Conservation (phyloP, 2,329 filamentous ascomycete genomes). For the Aspergillus hortae region DNA sequence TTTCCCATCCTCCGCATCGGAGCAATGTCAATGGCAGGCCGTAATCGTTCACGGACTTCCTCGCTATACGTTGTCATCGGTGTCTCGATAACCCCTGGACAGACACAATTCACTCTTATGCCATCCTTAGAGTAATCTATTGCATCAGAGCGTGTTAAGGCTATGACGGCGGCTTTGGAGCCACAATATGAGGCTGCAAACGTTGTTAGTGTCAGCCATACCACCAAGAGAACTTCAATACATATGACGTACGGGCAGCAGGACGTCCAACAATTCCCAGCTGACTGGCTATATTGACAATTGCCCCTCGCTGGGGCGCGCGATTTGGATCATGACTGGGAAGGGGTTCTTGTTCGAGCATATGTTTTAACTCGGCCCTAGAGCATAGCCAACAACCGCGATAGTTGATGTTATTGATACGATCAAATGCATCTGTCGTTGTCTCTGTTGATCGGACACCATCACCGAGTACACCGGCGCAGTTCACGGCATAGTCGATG, state of each 20-base stretch:
- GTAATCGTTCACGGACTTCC: slow-evolving; percentile 39
- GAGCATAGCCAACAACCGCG: slow-evolving; percentile 49
- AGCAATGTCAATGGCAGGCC: slow-evolving; percentile 44
- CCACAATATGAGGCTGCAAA: slow-evolving; percentile 52
- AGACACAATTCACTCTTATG: slow-evolving; percentile 33
- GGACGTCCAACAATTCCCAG: slow-evolving; percentile 50
- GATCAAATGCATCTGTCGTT: slow-evolving; percentile 49
- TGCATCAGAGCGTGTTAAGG: slow-evolving; percentile 55
- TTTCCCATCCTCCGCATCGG: slow-evolving; percentile 52
- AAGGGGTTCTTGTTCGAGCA: slow-evolving; percentile 46
- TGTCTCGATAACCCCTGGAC: slow-evolving; percentile 46
- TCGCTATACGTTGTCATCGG: slow-evolving; percentile 44
- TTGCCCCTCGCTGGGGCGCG: slow-evolving; percentile 42
- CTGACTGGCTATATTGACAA: slow-evolving; percentile 54
- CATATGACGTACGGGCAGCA: slow-evolving; percentile 38
- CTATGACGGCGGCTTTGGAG: slow-evolving; percentile 57
- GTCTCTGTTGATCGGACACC: slow-evolving; percentile 40
- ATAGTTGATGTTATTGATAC: slow-evolving; percentile 55
- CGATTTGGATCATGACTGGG: slow-evolving; percentile 33
- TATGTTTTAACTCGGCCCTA: slow-evolving; percentile 42
- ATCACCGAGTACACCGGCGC: slow-evolving; percentile 47
- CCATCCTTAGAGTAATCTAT: slow-evolving; percentile 51
- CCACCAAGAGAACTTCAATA: neutral
- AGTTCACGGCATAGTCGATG: slow-evolving; percentile 56
- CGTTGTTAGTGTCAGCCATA: neutral